Evolutionary conservation across 352 stramenopile species (phyloP), one percentile per base, ranked within the genome.

Genomic region (Paralagenidium karlingii): DNA sequence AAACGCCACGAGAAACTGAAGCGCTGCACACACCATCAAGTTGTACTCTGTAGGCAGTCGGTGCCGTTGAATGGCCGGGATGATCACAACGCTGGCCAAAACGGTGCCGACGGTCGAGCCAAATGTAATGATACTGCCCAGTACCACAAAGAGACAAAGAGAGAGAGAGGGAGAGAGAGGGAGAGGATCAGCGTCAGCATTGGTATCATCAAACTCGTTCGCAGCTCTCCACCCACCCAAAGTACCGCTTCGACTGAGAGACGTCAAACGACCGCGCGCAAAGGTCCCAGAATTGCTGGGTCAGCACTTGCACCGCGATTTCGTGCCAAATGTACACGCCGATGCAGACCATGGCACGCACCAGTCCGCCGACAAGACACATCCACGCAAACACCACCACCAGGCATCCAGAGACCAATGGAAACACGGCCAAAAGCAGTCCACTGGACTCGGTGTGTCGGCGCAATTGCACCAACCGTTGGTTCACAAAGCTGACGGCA

Each of bases 211-310:
- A n/a, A n/a, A n/a, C n/a, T n/a, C n/a, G n/a, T n/a, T n/a, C n/a
- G n/a, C n/a, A n/a, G n/a, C n/a, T n/a, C n/a, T n/a, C 1, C 9
- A 43, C 55, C 13, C 47, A 73, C 46, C 77, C 77, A 51, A 91
- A 91, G 47, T 78, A 87, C 41, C 82, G 83, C 34, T 91, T 91
- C 6, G 74, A 82, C 47, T 88, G 55, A 9, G 69, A 61, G 18
- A 91, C 74, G 36, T 82, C 70, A 42, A 91, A 91, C 0, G 60
- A 63, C 39, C 80, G 79, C 19, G 77, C 69, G 33, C 78, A 92
- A 9, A 89, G 50, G 43, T 92, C 78, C 78, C 78, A 92, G 54
- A 92, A 92, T 51, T 92, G 75, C 27, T 84, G 74, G 12, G 63
- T 78, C 28, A 92, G 56, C 45, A 84, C 53, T 49, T 89, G 75